phyloP scores from a whole-genome alignment of 1,284 basidiomycete genomes.

The Boletus sp. region DNA sequence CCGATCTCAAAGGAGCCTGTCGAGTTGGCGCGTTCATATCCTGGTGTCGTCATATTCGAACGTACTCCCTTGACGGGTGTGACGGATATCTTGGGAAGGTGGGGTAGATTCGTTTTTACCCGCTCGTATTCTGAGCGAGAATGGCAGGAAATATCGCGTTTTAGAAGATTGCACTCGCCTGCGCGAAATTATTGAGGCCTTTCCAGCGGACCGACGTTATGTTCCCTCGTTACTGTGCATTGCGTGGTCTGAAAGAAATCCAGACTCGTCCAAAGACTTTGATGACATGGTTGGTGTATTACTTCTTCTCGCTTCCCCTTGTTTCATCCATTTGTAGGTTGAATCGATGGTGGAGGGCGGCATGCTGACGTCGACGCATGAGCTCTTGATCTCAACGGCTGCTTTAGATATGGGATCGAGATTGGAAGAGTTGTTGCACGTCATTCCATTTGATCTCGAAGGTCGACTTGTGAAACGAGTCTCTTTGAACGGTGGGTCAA shows the following conservation, averaged over 20 bases:
- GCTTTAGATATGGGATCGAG: constrained; percentile 54
- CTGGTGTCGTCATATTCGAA: constrained; percentile 70
- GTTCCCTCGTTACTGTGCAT: constrained; percentile 56
- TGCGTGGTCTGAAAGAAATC: constrained; percentile 49
- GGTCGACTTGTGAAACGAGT: constrained; percentile 51
- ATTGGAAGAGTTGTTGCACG: constrained; percentile 41
- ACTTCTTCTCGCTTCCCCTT: background rate
- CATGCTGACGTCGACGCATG: constrained; percentile 39
- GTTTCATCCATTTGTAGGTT: constrained; percentile 35
- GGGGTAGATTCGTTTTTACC: constrained; percentile 15
- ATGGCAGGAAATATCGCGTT: constrained; percentile 59
- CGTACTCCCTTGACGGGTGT: constrained; percentile 60
- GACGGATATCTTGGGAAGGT: constrained; percentile 64
- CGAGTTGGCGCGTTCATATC: constrained; percentile 32
- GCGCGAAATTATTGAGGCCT: constrained; percentile 52
- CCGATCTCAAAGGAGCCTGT: constrained; percentile 26
- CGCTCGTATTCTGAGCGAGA: constrained; percentile 5
- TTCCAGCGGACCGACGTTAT: constrained; percentile 54
- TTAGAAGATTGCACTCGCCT: constrained; percentile 69
- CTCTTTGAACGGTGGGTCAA: constrained; percentile 45
- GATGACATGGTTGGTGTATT: constrained; percentile 43
- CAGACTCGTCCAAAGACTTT: constrained; percentile 41
- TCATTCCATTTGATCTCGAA: constrained; percentile 48
- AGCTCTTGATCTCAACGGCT: constrained; percentile 46
- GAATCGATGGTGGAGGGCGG: constrained; percentile 43